Evolutionary conservation across 1,284 basidiomycete genomes (phyloP).

Genomic region (Sanghuangporus sanghuang): DNA sequence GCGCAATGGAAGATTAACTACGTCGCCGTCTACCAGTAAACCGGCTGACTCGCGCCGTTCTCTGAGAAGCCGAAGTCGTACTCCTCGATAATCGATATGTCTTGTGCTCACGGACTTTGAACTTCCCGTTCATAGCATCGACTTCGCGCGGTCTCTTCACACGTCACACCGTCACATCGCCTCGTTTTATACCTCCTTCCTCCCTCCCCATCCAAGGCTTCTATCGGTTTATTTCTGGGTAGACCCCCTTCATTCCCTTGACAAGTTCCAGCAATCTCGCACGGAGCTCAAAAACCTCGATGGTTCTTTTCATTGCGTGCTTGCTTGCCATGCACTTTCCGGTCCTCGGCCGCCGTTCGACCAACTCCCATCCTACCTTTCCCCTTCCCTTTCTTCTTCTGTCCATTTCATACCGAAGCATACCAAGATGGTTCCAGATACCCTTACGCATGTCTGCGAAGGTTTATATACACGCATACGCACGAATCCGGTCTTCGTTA

Average conservation of each 20-base stretch:
- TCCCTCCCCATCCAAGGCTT: not conserved
- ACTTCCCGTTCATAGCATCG: not conserved
- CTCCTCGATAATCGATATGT: not conserved
- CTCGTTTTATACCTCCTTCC: not conserved
- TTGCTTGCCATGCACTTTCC: not conserved
- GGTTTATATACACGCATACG: not conserved
- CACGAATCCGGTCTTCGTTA: conserved; percentile 6
- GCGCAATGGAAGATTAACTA: conserved; percentile 56
- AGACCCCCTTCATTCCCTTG: not conserved
- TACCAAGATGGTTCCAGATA: not conserved
- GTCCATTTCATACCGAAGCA: not conserved
- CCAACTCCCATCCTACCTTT: not conserved
- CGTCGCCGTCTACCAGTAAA: conserved; percentile 30
- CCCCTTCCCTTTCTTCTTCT: not conserved
- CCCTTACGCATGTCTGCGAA: not conserved
- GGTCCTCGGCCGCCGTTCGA: not conserved
- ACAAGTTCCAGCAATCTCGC: no score
- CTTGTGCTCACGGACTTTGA: not conserved
- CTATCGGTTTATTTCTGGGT: not conserved
- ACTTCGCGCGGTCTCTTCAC: not conserved
- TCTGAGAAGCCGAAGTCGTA: not conserved
- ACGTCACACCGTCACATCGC: not conserved
- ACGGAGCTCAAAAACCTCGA: not conserved
- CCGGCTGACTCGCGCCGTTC: not conserved
- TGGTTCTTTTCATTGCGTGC: not conserved